Percentiles rank a stretch among this genome's conserved stretches.
Conservation (phyloP, 208 protist species). For the Leptomonas pyrrhocoris region DNA sequence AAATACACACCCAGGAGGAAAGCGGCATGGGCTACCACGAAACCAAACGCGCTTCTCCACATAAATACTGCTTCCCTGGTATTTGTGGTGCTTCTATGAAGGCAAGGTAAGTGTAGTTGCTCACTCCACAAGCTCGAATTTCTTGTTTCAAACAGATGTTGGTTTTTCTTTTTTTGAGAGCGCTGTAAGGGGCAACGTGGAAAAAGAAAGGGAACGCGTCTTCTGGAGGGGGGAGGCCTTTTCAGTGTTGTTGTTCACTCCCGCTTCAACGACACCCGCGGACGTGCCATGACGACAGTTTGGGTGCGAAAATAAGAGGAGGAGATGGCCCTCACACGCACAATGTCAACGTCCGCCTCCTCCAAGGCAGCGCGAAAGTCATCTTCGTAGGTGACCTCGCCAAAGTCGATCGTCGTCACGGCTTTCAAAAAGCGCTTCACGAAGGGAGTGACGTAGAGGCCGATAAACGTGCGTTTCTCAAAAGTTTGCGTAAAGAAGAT, state of each 20-base stretch:
- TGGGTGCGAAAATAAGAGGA: constrained; percentile 60
- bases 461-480: constrained; percentile 67
- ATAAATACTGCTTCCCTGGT: no score
- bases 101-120: no score
- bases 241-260: not conserved
- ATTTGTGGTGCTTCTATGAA: no score
- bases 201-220: not conserved
- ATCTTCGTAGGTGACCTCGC: constrained; percentile 79
- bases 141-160: not conserved
- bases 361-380: constrained; percentile 63
- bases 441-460: constrained; percentile 51
- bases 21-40: no score
- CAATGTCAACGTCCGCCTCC: constrained; percentile 58
- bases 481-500: constrained; percentile 87
- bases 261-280: constrained; percentile 27
- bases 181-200: not conserved
- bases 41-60: no score
- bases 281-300: constrained; percentile 64
- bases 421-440: constrained; percentile 62
- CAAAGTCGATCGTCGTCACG: constrained; percentile 85
- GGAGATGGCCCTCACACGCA: constrained; percentile 43
- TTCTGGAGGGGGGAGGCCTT: no score
- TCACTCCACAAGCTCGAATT: not conserved
- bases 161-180: not conserved
- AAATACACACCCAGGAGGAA: not conserved